A percentile compares a stretch with the other conserved stretches of the same genome.
Conservation (phyloP, 176 grass and related monocot genomes). For the Bonia amplexicaulis region DNA sequence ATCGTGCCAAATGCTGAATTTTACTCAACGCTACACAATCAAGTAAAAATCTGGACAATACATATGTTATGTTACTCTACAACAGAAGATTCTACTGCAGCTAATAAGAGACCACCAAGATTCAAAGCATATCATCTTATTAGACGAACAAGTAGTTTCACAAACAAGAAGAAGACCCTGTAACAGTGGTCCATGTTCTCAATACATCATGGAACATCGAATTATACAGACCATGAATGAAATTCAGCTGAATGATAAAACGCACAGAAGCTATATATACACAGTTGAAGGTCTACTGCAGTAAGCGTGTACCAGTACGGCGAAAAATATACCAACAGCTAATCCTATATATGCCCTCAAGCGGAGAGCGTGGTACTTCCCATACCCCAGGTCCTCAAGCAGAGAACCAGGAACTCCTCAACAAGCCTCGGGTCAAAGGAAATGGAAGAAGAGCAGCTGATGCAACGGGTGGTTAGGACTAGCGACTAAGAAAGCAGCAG, state of each 20-base stretch:
- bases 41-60: not conserved
- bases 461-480: conserved; percentile 1
- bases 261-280: not conserved
- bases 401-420: conserved; percentile 31
- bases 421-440: not conserved
- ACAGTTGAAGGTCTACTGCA: not conserved
- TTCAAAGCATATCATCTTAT: not conserved
- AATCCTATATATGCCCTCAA: conserved; percentile 32
- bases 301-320: not conserved
- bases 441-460: conserved; percentile 22
- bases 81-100: not conserved
- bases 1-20: not conserved
- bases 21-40: not conserved
- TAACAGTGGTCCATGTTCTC: not conserved
- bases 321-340: not conserved
- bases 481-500: conserved; percentile 22
- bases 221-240: not conserved
- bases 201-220: not conserved
- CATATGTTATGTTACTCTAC: not conserved
- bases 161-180: not conserved
- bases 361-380: conserved; percentile 19
- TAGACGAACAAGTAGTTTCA: not conserved
- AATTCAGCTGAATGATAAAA: not conserved
- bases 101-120: not conserved
- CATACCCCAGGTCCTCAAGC: conserved; percentile 29